These are phyloP conservation scores for Leccinum broughii DNA, from an alignment of 768 basidiomycete genomes.

Conservation along the genomic window DNA sequence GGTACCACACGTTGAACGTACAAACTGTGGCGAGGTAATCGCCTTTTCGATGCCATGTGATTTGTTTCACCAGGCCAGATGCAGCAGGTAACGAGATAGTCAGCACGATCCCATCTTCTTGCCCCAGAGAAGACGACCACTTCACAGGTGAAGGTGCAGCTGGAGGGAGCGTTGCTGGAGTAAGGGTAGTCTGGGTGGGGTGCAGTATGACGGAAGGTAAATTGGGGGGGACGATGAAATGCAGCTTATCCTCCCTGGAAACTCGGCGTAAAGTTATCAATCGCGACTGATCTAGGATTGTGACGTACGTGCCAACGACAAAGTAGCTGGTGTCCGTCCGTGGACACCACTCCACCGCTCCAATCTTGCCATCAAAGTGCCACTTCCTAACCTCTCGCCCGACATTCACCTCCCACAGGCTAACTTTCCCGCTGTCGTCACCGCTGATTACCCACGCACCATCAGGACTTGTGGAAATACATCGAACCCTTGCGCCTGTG, in stretches of 20 bases:
- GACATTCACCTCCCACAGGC: constrained; percentile 89
- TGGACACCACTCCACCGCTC: constrained; percentile 92
- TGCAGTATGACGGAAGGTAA: constrained; percentile 57
- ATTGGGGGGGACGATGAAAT: constrained; percentile 81
- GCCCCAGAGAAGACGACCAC: constrained; percentile 57
- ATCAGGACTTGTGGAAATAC: constrained; percentile 79
- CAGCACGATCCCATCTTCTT: constrained; percentile 57
- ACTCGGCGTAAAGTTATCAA: constrained; percentile 11
- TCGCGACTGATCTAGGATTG: constrained; percentile 6
- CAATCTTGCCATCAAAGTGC: constrained; percentile 78
- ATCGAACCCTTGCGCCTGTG: constrained; percentile 64
- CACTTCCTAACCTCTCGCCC: constrained; percentile 88
- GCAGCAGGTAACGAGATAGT: constrained; percentile 60
- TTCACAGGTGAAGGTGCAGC: constrained; percentile 63
- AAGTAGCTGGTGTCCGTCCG: constrained; percentile 79
- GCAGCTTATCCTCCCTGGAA: constrained; percentile 75
- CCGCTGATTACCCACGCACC: constrained; percentile 92
- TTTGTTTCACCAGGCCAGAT: constrained; percentile 74
- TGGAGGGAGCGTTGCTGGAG: constrained; percentile 64
- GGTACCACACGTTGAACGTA: constrained; percentile 45
- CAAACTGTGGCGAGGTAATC: constrained; percentile 96
- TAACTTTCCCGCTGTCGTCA: constrained; percentile 83
- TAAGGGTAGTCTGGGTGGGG: constrained; percentile 61
- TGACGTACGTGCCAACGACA: constrained; percentile 73
- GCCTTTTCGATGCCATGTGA: constrained; percentile 91